Evolutionary conservation across 23 red algal species (phyloP), one percentile per base, ranked within the genome.

Genomic region (Gracilariopsis chorda): DNA sequence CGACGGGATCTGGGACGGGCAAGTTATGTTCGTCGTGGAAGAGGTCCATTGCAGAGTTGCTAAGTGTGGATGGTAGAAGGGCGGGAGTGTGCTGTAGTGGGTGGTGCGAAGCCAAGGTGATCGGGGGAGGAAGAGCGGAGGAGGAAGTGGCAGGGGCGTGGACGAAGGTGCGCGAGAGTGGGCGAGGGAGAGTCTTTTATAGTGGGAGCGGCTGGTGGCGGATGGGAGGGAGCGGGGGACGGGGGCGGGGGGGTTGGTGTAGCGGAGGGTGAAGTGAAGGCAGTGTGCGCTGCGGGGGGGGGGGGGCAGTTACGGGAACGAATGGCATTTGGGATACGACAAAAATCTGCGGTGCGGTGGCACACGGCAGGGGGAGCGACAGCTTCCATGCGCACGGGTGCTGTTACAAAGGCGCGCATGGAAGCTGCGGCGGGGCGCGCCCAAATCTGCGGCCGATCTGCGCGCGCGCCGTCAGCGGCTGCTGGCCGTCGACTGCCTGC

Each of bases 11-110:
- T 20, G 49, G 75, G 52, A 80, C 75, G 51, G 52, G 75, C 51
- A 80, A 35, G 49, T 42, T 40, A 39, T 59, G 49, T 58, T 80
- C 75, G 52, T 59, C 75, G 23, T 80, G 52, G 49, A 59, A 55
- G 35, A 44, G 49, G 52, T 59, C 52, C 49, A 80, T 57, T 43
- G 28, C 14, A 43, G 78, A 58, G n/a, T 17, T 12, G 45, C 21
- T 44, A 35, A 29, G 56, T 2, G 55, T 16, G 78, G 5, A 17
- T 59, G 55, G 55, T 10, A 36, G 1, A 16, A 3, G 77, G 17
- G 58, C 11, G 48, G 42, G 2, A 16, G 21, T 35, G 7, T 33
- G 33, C 25, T 17, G 30, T 46, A 41, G 49, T 16, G 14, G 4
- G 51, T 14, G 77, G 51, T 37, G 51, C 48, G 51, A 48, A 25